Percentiles rank a stretch among this genome's conserved stretches.
These are phyloP conservation scores for fission yeast (Schizosaccharomyces pombe) DNA, from an alignment of 805 yeast genomes.

Conservation along the genomic window DNA sequence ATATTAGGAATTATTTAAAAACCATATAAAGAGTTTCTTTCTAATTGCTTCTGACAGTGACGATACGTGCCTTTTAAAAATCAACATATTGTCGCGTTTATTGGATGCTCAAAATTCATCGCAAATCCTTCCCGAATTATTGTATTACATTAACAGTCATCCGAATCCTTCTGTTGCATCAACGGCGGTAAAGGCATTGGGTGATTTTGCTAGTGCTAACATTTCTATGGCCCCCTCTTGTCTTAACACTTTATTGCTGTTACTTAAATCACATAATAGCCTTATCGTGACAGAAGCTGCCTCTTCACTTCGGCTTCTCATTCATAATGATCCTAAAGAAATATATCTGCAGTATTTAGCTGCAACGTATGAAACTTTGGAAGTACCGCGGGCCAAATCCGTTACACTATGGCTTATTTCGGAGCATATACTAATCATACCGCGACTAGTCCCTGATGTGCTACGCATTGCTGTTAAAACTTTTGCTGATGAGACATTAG, in stretches of 20 bases:
- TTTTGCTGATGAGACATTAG: constrained; percentile 30
- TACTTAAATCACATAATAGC: constrained; percentile 18
- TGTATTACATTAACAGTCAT: constrained; percentile 24
- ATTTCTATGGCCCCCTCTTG: constrained; percentile 29
- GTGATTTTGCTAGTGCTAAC: constrained; percentile 30
- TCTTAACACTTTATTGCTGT: constrained; percentile 38
- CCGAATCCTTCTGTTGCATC: constrained; percentile 15
- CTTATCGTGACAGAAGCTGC: constrained; percentile 38
- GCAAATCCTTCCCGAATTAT: constrained; percentile 35
- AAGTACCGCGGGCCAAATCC: constrained; percentile 34
- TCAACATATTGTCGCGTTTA: constrained; percentile 37
- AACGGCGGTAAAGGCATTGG: constrained; percentile 38
- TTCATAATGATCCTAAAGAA: constrained; percentile 36
- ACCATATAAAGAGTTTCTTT: constrained; percentile 20
- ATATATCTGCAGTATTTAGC: constrained; percentile 27
- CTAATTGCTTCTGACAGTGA: constrained; percentile 31
- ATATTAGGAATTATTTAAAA: neutral
- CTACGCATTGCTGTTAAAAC: constrained; percentile 31
- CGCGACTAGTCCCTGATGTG: constrained; percentile 48
- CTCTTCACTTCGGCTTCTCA: constrained; percentile 45
- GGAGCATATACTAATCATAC: constrained; percentile 32
- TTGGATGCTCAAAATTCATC: constrained; percentile 30
- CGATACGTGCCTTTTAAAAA: constrained; percentile 27
- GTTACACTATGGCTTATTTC: constrained; percentile 82
- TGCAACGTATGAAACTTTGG: constrained; percentile 13